These are phyloP conservation scores for Dothiorella sarmentorum DNA, from an alignment of 2,329 filamentous ascomycete genomes.

Conservation along the genomic window DNA sequence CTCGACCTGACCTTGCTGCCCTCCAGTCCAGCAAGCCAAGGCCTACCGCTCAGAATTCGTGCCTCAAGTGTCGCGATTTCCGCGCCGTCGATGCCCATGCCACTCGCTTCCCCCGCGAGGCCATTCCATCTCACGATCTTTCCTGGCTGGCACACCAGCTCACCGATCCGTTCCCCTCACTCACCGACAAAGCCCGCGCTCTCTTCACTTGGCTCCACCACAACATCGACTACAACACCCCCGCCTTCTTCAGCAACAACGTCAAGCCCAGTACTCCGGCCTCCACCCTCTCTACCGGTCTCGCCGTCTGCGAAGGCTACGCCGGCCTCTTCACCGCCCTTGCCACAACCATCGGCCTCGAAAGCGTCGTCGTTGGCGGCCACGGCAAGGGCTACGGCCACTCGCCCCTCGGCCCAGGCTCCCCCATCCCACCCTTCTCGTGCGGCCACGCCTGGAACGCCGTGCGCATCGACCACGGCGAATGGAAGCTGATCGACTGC, in stretches of 20 bases:
- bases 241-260: slow-evolving; percentile 70
- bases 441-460: slow-evolving; percentile 88
- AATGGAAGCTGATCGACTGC: slow-evolving; percentile 87
- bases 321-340: slow-evolving; percentile 77
- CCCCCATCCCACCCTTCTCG: slow-evolving; percentile 61
- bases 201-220: slow-evolving; percentile 96
- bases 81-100: slow-evolving; percentile 76
- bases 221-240: slow-evolving; percentile 82
- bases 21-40: slow-evolving; percentile 47
- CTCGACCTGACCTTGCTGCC: slow-evolving; percentile 57
- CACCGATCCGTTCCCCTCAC: slow-evolving; percentile 73
- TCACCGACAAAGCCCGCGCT: slow-evolving; percentile 85
- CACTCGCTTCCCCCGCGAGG: slow-evolving; percentile 67
- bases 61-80: slow-evolving; percentile 84
- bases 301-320: slow-evolving; percentile 90
- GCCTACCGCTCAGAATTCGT: slow-evolving; percentile 40
- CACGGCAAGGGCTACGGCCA: slow-evolving; percentile 87
- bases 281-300: slow-evolving; percentile 69
- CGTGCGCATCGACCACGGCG: slow-evolving; percentile 77
- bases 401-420: slow-evolving; percentile 57
- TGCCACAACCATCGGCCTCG: slow-evolving; percentile 73
- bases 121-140: slow-evolving; percentile 66
- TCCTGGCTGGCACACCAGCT: slow-evolving; percentile 74
- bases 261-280: slow-evolving; percentile 66
- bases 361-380: slow-evolving; percentile 70